Evolutionary conservation across 192 early-diverging fungal genomes (phyloP).

Genomic region (Linnemannia zychae): DNA sequence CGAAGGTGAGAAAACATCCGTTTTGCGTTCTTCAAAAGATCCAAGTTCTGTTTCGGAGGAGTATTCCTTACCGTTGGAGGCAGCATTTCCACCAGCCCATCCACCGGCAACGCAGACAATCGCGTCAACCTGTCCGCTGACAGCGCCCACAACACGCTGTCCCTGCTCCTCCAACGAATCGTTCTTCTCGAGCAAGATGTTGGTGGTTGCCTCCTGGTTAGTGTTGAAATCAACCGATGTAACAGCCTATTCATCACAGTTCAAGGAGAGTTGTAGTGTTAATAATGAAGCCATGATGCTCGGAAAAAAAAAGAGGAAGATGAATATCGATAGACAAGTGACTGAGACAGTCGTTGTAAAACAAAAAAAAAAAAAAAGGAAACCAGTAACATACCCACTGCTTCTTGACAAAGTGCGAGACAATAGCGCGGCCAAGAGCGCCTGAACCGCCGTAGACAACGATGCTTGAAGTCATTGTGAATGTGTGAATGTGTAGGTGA

Average conservation of each 20-base stretch:
- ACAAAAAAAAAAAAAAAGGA: neutral
- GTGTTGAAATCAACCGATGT: slow-evolving; percentile 81
- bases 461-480: slow-evolving; percentile 66
- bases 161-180: slow-evolving; percentile 73
- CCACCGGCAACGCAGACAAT: slow-evolving; percentile 96
- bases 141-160: slow-evolving; percentile 62
- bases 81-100: slow-evolving; percentile 93
- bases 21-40: neutral
- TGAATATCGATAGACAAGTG: neutral
- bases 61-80: slow-evolving; percentile 63
- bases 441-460: slow-evolving; percentile 94
- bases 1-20: neutral
- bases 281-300: neutral
- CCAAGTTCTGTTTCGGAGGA: too few relatives aligned
- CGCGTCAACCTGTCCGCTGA: slow-evolving; percentile 77
- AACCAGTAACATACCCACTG: slow-evolving; percentile 74
- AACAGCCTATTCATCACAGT: slow-evolving; percentile 74
- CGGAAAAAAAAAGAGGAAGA: neutral
- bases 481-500: neutral
- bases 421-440: slow-evolving; percentile 85
- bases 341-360: neutral
- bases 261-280: neutral
- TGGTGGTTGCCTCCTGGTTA: slow-evolving; percentile 82
- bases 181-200: slow-evolving; percentile 69
- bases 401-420: slow-evolving; percentile 77